Evolutionary conservation across 805 yeast species (phyloP).

Genomic region (Starmera quercuum): DNA sequence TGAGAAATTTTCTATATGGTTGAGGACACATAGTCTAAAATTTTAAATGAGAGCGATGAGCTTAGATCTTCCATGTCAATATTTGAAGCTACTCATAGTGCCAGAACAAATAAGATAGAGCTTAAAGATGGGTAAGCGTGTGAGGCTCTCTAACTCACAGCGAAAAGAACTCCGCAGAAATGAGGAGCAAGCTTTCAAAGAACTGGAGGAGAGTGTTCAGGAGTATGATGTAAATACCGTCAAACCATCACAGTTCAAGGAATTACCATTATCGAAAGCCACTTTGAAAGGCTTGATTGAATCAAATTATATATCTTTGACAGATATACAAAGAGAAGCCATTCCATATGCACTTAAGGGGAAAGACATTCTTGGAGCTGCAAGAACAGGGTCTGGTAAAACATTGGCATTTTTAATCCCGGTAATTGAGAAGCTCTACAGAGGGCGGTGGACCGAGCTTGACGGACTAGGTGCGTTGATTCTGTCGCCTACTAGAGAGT

Average conservation of each 20-base stretch:
- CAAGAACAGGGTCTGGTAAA: conserved; percentile 96
- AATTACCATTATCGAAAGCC: conserved; percentile 64
- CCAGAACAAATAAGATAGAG: too few species aligned
- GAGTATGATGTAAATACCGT: conserved; percentile 40
- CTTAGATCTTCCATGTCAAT: too few species aligned
- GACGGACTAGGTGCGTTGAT: conserved; percentile 58
- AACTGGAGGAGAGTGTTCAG: conserved; percentile 42
- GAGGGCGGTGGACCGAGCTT: conserved; percentile 30
- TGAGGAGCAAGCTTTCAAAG: conserved; percentile 28
- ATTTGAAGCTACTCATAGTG: too few species aligned
- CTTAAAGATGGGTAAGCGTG: conserved; percentile 30
- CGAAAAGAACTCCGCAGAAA: conserved; percentile 30
- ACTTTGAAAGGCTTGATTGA: conserved; percentile 69
- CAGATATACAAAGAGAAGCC: conserved; percentile 79
- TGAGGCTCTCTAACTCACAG: conserved; percentile 22
- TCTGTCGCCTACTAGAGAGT: conserved; percentile 60
- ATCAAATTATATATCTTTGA: conserved; percentile 70
- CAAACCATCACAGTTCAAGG: conserved; percentile 49
- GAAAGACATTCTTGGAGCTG: conserved; percentile 90
- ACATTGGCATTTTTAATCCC: conserved; percentile 87
- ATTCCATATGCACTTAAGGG: conserved; percentile 74
- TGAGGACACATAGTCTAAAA: too few species aligned
- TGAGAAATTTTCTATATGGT: too few species aligned
- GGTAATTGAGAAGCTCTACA: conserved; percentile 55
- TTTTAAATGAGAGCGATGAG: too few species aligned